These are phyloP conservation scores for Schwanniomyces pseudopolymorphus DNA, from an alignment of 805 yeast genomes.

Conservation along the genomic window DNA sequence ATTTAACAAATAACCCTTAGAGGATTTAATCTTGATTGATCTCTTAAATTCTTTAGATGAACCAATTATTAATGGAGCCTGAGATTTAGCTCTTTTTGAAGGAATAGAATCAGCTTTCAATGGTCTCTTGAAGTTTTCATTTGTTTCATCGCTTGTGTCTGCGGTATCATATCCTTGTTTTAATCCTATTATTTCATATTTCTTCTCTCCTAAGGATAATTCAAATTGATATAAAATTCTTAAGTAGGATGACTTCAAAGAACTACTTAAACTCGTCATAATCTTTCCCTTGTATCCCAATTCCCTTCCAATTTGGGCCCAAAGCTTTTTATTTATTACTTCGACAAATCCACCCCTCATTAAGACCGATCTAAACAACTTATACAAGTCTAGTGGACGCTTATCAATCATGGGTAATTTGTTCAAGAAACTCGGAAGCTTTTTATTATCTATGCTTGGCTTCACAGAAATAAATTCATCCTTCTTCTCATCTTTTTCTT, in stretches of 20 bases:
- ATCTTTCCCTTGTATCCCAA: conserved; percentile 72
- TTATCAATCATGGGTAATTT: conserved; percentile 69
- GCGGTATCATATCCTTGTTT: background rate
- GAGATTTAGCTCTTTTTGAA: conserved; percentile 1
- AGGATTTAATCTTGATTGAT: conserved; percentile 42
- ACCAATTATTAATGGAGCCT: conserved; percentile 42
- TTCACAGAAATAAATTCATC: background rate
- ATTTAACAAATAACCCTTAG: conserved; percentile 53
- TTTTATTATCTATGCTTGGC: background rate
- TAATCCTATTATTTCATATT: conserved; percentile 16
- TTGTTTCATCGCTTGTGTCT: conserved; percentile 1
- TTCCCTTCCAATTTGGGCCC: conserved; percentile 86
- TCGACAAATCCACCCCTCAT: conserved; percentile 64
- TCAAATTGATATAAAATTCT: conserved; percentile 39
- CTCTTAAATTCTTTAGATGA: conserved; percentile 48
- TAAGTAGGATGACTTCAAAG: conserved; percentile 60
- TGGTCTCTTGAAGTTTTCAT: conserved; percentile 8
- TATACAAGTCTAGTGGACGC: conserved; percentile 62
- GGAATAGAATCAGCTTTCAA: background rate
- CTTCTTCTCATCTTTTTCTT: background rate
- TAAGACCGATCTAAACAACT: conserved; percentile 56
- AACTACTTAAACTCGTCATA: conserved; percentile 68
- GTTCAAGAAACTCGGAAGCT: conserved; percentile 10
- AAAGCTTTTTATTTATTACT: conserved; percentile 64
- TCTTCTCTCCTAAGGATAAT: conserved; percentile 13